Percentiles rank a stretch among this genome's conserved stretches.
These are phyloP conservation scores for Cytospora chrysosperma DNA, from an alignment of 2,329 filamentous ascomycete genomes.

Conservation along the genomic window DNA sequence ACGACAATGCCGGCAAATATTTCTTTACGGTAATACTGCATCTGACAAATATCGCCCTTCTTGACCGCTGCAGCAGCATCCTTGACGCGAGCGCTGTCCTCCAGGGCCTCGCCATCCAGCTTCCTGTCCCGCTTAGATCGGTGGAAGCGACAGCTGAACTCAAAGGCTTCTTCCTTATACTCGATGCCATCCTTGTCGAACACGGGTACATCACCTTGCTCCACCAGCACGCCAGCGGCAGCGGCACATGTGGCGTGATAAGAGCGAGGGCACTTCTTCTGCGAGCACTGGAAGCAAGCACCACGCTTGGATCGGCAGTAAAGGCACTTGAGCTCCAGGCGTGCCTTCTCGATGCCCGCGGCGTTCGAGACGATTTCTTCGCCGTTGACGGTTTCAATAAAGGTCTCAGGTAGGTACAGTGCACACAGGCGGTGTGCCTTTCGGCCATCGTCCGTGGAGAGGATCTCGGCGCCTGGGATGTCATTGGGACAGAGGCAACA, in stretches of 20 bases:
- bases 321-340: conserved; percentile 88
- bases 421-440: conserved; percentile 88
- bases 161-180: conserved; percentile 87
- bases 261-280: conserved; percentile 87
- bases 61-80: conserved; percentile 68
- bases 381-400: conserved; percentile 69
- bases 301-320: conserved; percentile 93
- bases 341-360: conserved; percentile 78
- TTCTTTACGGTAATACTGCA: conserved; percentile 79
- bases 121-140: conserved; percentile 82
- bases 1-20: conserved; percentile 89
- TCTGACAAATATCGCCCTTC: conserved; percentile 76
- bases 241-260: conserved; percentile 96
- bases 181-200: conserved; percentile 89
- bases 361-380: conserved; percentile 76
- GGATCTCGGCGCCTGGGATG: conserved; percentile 74
- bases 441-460: conserved; percentile 83
- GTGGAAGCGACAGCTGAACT: conserved; percentile 94
- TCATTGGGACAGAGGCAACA: conserved; percentile 94
- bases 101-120: conserved; percentile 65
- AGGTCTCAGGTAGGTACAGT: conserved; percentile 88
- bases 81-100: conserved; percentile 66
- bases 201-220: conserved; percentile 81
- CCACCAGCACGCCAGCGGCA: conserved; percentile 86
- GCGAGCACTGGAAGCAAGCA: conserved; percentile 95